A percentile compares a stretch with the other conserved stretches of the same genome.
phyloP scores from a whole-genome alignment of 2,329 filamentous ascomycete genomes.

The Diaporthe helianthi region DNA sequence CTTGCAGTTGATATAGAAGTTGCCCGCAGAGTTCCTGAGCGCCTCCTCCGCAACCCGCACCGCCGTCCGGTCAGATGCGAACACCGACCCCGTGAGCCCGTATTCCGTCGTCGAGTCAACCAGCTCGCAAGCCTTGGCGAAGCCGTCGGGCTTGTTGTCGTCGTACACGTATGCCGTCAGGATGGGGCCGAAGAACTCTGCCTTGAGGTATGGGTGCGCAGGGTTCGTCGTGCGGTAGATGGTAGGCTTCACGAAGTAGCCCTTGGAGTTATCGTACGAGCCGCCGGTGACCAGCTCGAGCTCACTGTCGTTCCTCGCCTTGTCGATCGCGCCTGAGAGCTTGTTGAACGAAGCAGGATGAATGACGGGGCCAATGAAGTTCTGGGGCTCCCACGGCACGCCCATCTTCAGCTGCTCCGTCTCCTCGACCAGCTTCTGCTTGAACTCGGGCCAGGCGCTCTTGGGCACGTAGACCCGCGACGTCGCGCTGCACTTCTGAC shows the following conservation, averaged over 20 bases:
- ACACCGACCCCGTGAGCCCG: constrained; percentile 56
- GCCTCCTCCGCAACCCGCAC: constrained; percentile 57
- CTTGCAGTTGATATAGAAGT: constrained; percentile 66
- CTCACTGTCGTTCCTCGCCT: constrained; percentile 50
- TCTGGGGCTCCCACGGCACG: constrained; percentile 42
- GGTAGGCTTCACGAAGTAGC: constrained; percentile 56
- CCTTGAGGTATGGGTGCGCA: constrained; percentile 52
- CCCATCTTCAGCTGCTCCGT: constrained; percentile 44
- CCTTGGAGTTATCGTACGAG: constrained; percentile 49
- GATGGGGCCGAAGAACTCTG: constrained; percentile 58
- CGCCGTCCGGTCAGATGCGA: constrained; percentile 55
- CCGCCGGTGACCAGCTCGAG: constrained; percentile 55
- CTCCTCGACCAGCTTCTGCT: constrained; percentile 47
- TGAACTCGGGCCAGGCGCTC: constrained; percentile 50
- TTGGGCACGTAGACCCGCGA: constrained; percentile 63
- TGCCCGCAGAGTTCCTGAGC: constrained; percentile 61
- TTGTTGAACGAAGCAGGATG: constrained; percentile 54
- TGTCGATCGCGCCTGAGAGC: constrained; percentile 53
- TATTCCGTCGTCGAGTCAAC: constrained; percentile 80
- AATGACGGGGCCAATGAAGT: constrained; percentile 59
- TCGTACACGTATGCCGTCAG: constrained; percentile 56
- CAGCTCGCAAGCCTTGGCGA: constrained; percentile 61
- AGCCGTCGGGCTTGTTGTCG: constrained; percentile 50
- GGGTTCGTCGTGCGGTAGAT: constrained; percentile 52
- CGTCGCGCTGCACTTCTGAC: constrained; percentile 59